A percentile compares a stretch with the other conserved stretches of the same genome.
These are phyloP conservation scores for Berberis thunbergii DNA, from an alignment of 164 flowering plant genomes.

Conservation along the genomic window DNA sequence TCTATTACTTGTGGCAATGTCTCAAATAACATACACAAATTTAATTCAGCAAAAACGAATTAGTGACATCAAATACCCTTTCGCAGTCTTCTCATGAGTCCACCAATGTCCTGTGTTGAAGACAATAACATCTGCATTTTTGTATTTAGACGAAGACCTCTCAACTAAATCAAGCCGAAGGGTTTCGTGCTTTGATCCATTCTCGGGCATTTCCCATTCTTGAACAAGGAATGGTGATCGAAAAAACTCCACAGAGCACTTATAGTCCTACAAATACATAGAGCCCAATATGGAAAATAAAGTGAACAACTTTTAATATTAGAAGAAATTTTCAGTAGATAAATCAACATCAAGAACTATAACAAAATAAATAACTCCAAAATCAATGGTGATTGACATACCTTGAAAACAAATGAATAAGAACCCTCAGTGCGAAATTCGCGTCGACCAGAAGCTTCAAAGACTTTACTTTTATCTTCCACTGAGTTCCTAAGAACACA, in stretches of 20 bases:
- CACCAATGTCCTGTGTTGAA: no score
- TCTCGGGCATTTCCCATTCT: neutral
- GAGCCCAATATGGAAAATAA: neutral
- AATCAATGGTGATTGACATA: constrained; percentile 2
- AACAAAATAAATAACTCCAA: neutral
- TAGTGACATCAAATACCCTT: constrained; percentile 26
- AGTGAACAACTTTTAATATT: neutral
- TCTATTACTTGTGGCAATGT: no score
- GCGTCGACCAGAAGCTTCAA: constrained; percentile 29
- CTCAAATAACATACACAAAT: neutral
- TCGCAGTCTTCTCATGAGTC: constrained; percentile 36
- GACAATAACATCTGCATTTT: constrained; percentile 25
- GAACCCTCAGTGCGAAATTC: constrained; percentile 38
- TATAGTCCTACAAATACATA: constrained; percentile 33
- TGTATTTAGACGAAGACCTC: constrained; percentile 19
- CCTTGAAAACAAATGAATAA: constrained; percentile 47
- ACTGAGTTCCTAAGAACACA: constrained; percentile 36
- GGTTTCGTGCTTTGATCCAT: constrained; percentile 25
- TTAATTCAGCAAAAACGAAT: neutral
- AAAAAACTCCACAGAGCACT: constrained; percentile 44
- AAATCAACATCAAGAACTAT: neutral
- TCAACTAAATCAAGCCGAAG: constrained; percentile 45
- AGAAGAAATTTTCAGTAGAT: neutral
- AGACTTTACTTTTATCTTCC: constrained; percentile 24
- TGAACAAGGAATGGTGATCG: constrained; percentile 37